Evolutionary conservation across 2,329 filamentous ascomycete genomes (phyloP).

Genomic region (Ilyonectria destructans): DNA sequence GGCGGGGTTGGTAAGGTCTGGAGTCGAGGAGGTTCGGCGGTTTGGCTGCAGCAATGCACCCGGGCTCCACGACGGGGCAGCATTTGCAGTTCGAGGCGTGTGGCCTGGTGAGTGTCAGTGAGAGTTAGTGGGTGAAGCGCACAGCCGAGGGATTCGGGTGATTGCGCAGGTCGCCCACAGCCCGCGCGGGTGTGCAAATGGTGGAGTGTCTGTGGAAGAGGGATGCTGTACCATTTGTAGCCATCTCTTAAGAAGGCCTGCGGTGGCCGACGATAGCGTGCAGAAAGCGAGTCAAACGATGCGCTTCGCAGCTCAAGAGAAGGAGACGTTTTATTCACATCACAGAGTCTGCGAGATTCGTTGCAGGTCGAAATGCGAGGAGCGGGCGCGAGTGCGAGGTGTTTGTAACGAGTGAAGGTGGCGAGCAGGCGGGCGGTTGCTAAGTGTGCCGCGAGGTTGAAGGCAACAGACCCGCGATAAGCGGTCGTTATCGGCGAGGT

Average conservation of each 20-base stretch:
- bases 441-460: constrained; percentile 29
- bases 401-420: constrained; percentile 32
- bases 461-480: constrained; percentile 48
- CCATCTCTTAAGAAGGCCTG: constrained; percentile 49
- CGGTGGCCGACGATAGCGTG: constrained; percentile 42
- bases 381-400: constrained; percentile 10
- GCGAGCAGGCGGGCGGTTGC: constrained; percentile 22
- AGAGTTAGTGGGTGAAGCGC: constrained; percentile 27
- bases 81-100: constrained; percentile 47
- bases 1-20: constrained; percentile 47
- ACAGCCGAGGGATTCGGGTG: neutral
- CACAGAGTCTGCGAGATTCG: constrained; percentile 34
- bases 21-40: constrained; percentile 50
- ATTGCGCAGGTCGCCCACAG: neutral
- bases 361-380: neutral
- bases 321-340: constrained; percentile 43
- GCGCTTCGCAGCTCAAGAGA: constrained; percentile 40
- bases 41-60: constrained; percentile 59
- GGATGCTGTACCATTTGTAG: constrained; percentile 50
- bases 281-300: constrained; percentile 43
- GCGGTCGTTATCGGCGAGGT: constrained; percentile 46
- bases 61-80: constrained; percentile 60
- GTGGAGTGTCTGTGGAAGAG: constrained; percentile 13
- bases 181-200: neutral
- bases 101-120: constrained; percentile 46